Percentiles rank a stretch among this genome's conserved stretches.
Conservation (phyloP, 2,329 filamentous ascomycete species). For the Periconia digitata region DNA sequence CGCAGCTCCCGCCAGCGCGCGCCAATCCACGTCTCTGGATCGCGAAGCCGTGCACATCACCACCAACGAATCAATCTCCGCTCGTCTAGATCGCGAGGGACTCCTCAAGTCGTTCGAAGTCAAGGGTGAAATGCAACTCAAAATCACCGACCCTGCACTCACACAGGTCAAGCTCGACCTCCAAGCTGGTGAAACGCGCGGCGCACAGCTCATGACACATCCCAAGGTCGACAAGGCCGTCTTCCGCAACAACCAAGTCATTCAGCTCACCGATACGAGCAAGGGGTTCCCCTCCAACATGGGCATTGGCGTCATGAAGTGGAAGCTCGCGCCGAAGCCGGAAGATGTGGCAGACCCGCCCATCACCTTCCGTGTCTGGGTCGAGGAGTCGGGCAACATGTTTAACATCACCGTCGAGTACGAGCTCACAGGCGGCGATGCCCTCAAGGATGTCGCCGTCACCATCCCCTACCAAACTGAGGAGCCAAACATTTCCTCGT, state of each 20-base stretch:
- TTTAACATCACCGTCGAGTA: conserved; percentile 95
- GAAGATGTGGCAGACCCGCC: conserved; percentile 82
- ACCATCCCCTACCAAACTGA: conserved; percentile 82
- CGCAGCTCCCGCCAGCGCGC: conserved; percentile 56
- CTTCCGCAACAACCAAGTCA: conserved; percentile 79
- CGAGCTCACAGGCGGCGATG: conserved; percentile 79
- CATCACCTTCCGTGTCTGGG: conserved; percentile 97
- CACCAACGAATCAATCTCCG: conserved; percentile 85
- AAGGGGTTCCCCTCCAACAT: conserved; percentile 96
- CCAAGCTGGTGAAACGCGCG: conserved; percentile 72
- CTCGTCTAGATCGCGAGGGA: conserved; percentile 85
- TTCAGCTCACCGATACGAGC: conserved; percentile 85
- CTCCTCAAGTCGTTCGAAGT: conserved; percentile 82
- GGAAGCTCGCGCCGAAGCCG: conserved; percentile 80
- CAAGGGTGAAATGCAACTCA: conserved; percentile 88
- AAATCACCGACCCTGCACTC: conserved; percentile 83
- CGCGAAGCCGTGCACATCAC: conserved; percentile 86
- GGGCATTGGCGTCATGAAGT: conserved; percentile 87
- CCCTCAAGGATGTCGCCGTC: conserved; percentile 81
- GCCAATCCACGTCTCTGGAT: conserved; percentile 68
- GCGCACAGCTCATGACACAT: conserved; percentile 91
- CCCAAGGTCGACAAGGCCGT: conserved; percentile 91
- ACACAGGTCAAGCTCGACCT: conserved; percentile 90
- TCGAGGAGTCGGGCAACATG: conserved; percentile 81
- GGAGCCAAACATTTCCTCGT: conserved; percentile 88